Evolutionary conservation across 352 stramenopile genomes (phyloP).

Genomic region (Globisporangium radiosum): DNA sequence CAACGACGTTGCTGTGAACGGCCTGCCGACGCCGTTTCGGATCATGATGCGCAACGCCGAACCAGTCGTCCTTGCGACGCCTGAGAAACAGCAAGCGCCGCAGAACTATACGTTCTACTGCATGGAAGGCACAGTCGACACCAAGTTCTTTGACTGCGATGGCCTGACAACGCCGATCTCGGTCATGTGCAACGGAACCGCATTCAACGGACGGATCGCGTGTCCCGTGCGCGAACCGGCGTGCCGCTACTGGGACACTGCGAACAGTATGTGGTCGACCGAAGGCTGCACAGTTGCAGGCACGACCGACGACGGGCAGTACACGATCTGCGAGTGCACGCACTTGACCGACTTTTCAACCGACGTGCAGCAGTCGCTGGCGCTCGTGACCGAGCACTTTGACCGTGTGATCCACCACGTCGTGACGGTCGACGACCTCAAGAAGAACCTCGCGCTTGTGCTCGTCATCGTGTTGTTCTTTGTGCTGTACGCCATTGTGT

Average conservation of each 20-base stretch:
- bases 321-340: conserved; percentile 68
- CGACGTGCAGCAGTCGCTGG: conserved; percentile 49
- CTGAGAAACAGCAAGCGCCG: conserved; percentile 2
- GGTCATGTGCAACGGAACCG: conserved; percentile 46
- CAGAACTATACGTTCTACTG: conserved; percentile 41
- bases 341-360: conserved; percentile 74
- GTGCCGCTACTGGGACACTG: conserved; percentile 57
- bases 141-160: conserved; percentile 49
- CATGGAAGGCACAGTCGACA: conserved; percentile 35
- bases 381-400: conserved; percentile 53
- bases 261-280: conserved; percentile 42
- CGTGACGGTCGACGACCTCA: conserved; percentile 47
- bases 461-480: conserved; percentile 47
- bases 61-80: conserved; percentile 15
- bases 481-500: conserved; percentile 35
- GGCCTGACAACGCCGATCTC: conserved; percentile 27
- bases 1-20: conserved; percentile 25
- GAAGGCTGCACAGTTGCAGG: conserved; percentile 43
- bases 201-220: conserved; percentile 38
- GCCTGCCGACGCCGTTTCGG: conserved; percentile 33
- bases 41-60: conserved; percentile 51
- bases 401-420: conserved; percentile 46
- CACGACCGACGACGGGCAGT: conserved; percentile 51
- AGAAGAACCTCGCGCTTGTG: conserved; percentile 50
- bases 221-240: conserved; percentile 39